A percentile compares a stretch with the other conserved stretches of the same genome.
Conservation (phyloP, 176 grass and related monocot genomes). For the Paspalum vaginatum region DNA sequence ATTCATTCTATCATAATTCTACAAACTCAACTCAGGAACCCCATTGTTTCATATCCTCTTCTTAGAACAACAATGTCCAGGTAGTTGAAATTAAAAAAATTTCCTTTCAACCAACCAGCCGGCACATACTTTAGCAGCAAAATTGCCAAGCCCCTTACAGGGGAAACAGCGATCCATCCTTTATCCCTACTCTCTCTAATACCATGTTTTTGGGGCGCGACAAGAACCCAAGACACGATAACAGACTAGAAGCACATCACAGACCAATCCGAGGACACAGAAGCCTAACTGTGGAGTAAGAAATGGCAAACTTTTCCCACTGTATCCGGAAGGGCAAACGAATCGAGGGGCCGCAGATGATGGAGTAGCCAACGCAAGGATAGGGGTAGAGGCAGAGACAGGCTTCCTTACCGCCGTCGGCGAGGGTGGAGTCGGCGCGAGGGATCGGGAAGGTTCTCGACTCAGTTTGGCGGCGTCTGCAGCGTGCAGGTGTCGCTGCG, state of each 20-base stretch:
- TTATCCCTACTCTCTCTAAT: background rate
- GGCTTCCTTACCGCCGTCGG: constrained; percentile 28
- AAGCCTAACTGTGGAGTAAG: constrained; percentile 1
- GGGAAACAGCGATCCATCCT: background rate
- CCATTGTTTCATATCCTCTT: background rate
- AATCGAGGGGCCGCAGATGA: background rate
- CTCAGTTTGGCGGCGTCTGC: constrained; percentile 1
- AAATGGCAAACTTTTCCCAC: background rate
- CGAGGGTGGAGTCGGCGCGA: constrained; percentile 27
- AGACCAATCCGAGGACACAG: background rate
- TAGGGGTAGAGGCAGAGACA: background rate
- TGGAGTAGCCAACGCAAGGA: background rate
- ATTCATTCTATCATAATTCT: background rate
- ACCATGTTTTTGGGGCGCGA: background rate
- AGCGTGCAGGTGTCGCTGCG: background rate
- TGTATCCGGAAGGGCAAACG: constrained; percentile 10
- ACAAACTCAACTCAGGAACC: background rate
- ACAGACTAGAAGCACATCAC: background rate
- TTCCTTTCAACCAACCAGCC: too few relatives aligned
- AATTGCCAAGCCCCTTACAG: background rate
- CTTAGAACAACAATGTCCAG: background rate
- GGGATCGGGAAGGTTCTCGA: constrained; percentile 35
- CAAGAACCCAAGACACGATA: background rate
- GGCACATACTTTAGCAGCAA: background rate
- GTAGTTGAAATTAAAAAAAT: background rate